These are phyloP conservation scores for Typha latifolia DNA, from an alignment of 176 grass and related monocot species.

Conservation along the genomic window DNA sequence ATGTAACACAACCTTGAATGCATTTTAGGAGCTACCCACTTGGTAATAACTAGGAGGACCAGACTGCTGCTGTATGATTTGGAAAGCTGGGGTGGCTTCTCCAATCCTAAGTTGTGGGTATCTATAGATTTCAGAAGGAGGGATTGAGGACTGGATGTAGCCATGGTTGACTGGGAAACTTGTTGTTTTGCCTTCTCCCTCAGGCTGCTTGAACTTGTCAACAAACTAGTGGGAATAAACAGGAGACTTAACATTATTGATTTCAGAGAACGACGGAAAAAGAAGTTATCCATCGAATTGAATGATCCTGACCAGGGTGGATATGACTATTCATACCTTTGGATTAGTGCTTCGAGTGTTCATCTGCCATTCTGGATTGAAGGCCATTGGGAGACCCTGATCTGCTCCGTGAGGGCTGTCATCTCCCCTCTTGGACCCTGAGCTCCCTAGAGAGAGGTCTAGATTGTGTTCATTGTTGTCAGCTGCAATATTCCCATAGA, in stretches of 20 bases:
- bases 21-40: constrained; percentile 25
- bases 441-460: constrained; percentile 75
- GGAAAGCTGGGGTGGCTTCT: constrained; percentile 16
- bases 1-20: background rate
- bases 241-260: background rate
- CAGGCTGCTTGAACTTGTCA: constrained; percentile 31
- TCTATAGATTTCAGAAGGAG: constrained; percentile 1
- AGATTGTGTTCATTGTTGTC: constrained; percentile 62
- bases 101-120: constrained; percentile 7
- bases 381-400: constrained; percentile 46
- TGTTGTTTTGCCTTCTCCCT: constrained; percentile 4
- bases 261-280: background rate
- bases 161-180: constrained; percentile 16
- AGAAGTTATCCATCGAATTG: background rate
- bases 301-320: background rate
- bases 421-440: constrained; percentile 52
- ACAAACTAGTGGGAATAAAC: constrained; percentile 30
- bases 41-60: constrained; percentile 35
- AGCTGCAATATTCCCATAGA: background rate
- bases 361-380: constrained; percentile 52
- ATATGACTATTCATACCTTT: constrained; percentile 31
- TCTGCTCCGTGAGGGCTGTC: constrained; percentile 26
- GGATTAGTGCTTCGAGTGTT: constrained; percentile 40
- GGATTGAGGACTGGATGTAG: constrained; percentile 4
- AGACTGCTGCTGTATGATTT: constrained; percentile 26